These are phyloP conservation scores for Pseudozyma thailandica DNA, from an alignment of 1,284 basidiomycete genomes.

Conservation along the genomic window DNA sequence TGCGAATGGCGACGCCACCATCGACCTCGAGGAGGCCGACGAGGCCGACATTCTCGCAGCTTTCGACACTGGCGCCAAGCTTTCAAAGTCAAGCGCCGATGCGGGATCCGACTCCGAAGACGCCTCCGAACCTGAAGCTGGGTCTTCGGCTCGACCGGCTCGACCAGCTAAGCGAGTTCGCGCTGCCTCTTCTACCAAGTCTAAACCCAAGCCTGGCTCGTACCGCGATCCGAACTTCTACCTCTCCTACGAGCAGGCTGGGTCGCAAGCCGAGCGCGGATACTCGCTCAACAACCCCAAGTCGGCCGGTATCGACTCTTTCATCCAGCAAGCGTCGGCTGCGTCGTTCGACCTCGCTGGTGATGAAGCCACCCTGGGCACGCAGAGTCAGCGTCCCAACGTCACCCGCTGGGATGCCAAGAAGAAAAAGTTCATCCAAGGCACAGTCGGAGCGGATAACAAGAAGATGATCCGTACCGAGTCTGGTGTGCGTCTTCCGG, in stretches of 20 bases:
- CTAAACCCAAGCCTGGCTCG: slow-evolving; percentile 50
- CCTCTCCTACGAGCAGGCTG: slow-evolving; percentile 88
- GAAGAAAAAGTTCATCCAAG: slow-evolving; percentile 92
- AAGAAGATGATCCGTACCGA: slow-evolving; percentile 94
- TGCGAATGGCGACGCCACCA: slow-evolving; percentile 67
- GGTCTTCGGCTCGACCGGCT: slow-evolving; percentile 61
- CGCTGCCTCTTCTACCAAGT: slow-evolving; percentile 7
- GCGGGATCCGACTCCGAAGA: slow-evolving; percentile 26
- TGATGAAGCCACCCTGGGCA: slow-evolving; percentile 72
- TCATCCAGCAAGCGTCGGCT: slow-evolving; percentile 83
- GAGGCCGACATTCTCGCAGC: slow-evolving; percentile 48
- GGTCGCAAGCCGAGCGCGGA: slow-evolving; percentile 85
- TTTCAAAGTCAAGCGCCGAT: background rate
- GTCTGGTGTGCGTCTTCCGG: slow-evolving; percentile 90
- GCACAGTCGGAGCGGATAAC: slow-evolving; percentile 87
- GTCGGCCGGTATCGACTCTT: slow-evolving; percentile 77
- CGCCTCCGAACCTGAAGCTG: slow-evolving; percentile 70
- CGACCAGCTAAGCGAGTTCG: slow-evolving; percentile 41
- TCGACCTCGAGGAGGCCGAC: slow-evolving; percentile 74
- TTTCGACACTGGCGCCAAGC: slow-evolving; percentile 37
- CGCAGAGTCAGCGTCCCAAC: slow-evolving; percentile 68
- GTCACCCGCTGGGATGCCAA: slow-evolving; percentile 90
- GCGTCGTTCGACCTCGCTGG: slow-evolving; percentile 85
- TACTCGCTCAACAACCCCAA: slow-evolving; percentile 48
- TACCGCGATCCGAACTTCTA: slow-evolving; percentile 89